Conservation (phyloP, 164 flowering plant species). For the Chimonanthus salicifolius region DNA sequence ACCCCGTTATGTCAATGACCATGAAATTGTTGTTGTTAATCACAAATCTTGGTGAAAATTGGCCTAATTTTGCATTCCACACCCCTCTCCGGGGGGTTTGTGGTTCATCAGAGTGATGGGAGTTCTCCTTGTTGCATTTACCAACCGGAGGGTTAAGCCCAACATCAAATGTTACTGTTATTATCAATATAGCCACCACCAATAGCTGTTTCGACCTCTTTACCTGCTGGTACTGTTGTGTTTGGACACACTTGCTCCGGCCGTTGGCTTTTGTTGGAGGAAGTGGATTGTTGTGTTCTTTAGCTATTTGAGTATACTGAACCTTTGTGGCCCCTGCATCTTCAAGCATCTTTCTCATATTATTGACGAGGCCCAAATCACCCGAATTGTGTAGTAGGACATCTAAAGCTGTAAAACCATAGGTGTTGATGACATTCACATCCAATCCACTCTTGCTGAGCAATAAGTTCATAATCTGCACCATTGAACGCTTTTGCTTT, state of each 20-base stretch:
- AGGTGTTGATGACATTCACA: neutral
- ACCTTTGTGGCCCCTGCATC: conserved; percentile 1
- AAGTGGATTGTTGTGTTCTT: neutral
- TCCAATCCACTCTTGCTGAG: neutral
- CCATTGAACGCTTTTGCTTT: neutral
- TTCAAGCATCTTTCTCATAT: neutral
- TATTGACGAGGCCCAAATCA: neutral
- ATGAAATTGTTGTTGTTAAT: neutral
- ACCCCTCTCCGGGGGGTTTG: too few relatives aligned
- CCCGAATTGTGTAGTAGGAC: neutral
- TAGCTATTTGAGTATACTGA: neutral
- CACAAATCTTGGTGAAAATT: neutral
- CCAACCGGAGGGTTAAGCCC: conserved; percentile 22
- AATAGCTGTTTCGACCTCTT: conserved; percentile 4
- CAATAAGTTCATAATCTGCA: conserved; percentile 2
- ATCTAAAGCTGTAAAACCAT: conserved; percentile 5
- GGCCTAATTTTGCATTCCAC: neutral
- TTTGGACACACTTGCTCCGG: neutral
- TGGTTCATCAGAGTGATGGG: neutral
- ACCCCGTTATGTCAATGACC: conserved; percentile 12
- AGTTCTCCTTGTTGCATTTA: neutral
- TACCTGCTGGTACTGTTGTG: neutral
- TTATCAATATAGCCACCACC: conserved; percentile 20
- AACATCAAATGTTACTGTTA: conserved; percentile 18
- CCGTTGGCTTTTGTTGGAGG: neutral